Percentiles rank a stretch among this genome's conserved stretches.
These are phyloP conservation scores for Halophytophthora polymorphica DNA, from an alignment of 352 stramenopile genomes.

Conservation along the genomic window DNA sequence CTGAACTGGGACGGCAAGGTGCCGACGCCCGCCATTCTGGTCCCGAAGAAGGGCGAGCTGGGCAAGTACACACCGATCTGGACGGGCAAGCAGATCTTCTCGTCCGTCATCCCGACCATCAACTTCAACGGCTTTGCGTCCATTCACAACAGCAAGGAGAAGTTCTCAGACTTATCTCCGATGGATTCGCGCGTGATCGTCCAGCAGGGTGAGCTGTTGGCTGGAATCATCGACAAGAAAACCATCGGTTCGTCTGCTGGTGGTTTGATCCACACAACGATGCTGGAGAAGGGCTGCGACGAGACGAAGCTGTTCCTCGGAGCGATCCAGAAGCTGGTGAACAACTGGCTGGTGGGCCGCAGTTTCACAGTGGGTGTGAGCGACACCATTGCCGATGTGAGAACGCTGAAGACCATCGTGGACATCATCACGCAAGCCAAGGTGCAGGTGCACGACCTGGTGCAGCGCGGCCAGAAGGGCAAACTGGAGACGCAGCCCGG, in stretches of 20 bases:
- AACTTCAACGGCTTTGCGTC: slow-evolving; percentile 96
- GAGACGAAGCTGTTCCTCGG: slow-evolving; percentile 87
- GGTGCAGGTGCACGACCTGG: slow-evolving; percentile 91
- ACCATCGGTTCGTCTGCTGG: slow-evolving; percentile 96
- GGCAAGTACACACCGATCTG: slow-evolving; percentile 91
- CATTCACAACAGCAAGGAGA: slow-evolving; percentile 92
- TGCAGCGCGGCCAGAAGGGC: slow-evolving; percentile 96
- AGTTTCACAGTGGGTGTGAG: slow-evolving; percentile 99
- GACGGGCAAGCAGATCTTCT: slow-evolving; percentile 99
- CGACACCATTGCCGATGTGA: slow-evolving; percentile 98
- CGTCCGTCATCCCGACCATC: slow-evolving; percentile 95
- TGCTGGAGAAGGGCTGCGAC: slow-evolving; percentile 91
- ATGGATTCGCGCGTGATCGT: slow-evolving; percentile 98
- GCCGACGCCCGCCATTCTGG: slow-evolving; percentile 95
- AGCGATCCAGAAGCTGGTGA: slow-evolving; percentile 96
- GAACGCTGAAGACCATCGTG: slow-evolving; percentile 97
- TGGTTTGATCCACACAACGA: slow-evolving; percentile 97
- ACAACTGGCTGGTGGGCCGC: slow-evolving; percentile 97
- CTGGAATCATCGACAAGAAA: slow-evolving; percentile 99
- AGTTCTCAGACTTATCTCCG: slow-evolving; percentile 89
- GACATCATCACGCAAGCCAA: slow-evolving; percentile 99
- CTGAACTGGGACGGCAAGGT: slow-evolving; percentile 96
- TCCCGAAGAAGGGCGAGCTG: slow-evolving; percentile 89
- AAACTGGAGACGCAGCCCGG: slow-evolving; percentile 97
- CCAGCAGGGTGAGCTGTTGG: slow-evolving; percentile 95